A percentile compares a stretch with the other conserved stretches of the same genome.
These are phyloP conservation scores for Micractinium sp. DNA, from an alignment of 139 green algal species.

Conservation along the genomic window DNA sequence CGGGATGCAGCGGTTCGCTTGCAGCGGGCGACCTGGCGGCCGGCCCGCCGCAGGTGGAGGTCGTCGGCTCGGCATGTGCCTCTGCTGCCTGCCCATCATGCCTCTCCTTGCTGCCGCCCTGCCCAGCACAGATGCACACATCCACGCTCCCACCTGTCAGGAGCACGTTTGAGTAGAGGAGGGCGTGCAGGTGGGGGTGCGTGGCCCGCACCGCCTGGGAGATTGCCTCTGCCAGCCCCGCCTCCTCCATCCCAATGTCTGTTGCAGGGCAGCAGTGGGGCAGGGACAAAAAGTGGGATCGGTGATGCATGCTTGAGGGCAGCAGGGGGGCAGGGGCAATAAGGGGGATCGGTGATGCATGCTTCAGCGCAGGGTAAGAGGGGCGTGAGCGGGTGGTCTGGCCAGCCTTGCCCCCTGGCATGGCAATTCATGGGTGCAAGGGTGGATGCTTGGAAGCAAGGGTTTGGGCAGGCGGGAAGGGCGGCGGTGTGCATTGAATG, in stretches of 20 bases:
- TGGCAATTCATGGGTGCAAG: too few relatives aligned
- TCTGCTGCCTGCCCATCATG: too few relatives aligned
- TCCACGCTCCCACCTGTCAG: constrained; percentile 59
- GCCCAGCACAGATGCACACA: background rate
- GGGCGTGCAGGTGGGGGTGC: constrained; percentile 72
- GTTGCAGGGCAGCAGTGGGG: too few relatives aligned
- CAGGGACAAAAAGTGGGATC: too few relatives aligned
- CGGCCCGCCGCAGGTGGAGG: too few relatives aligned
- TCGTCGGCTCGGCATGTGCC: too few relatives aligned
- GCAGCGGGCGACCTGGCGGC: background rate
- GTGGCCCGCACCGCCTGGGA: constrained; percentile 47
- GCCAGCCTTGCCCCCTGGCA: too few relatives aligned
- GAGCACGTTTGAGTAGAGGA: constrained; percentile 85
- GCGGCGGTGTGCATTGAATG: too few relatives aligned
- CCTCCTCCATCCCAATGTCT: constrained; percentile 70
- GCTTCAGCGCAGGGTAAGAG: background rate
- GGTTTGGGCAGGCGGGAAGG: too few relatives aligned
- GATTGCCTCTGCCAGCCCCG: constrained; percentile 63
- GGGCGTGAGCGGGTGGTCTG: too few relatives aligned
- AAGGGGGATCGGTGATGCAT: background rate
- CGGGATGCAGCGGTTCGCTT: background rate
- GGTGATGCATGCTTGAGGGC: background rate
- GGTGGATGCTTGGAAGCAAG: too few relatives aligned
- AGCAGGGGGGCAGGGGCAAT: background rate
- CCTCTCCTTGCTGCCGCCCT: too few relatives aligned